phyloP scores from a whole-genome alignment of 768 basidiomycete genomes.

The Kwoniella mangroviensis region DNA sequence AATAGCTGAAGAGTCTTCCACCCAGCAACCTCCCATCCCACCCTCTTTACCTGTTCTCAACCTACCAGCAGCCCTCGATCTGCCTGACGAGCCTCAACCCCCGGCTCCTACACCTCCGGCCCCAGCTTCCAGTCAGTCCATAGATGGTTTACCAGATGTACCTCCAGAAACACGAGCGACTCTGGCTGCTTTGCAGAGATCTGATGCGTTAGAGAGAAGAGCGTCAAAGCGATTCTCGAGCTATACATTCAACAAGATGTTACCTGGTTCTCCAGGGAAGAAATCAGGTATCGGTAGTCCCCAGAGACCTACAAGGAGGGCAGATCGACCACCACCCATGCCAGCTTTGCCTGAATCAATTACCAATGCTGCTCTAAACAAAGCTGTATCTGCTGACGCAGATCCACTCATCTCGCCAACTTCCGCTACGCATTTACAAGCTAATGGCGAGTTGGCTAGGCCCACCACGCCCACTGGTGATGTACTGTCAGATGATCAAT shows the following conservation, averaged over 20 bases:
- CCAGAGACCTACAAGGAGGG: slow-evolving; percentile 45
- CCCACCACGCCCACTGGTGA: slow-evolving; percentile 10
- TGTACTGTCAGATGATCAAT: slow-evolving; percentile 12
- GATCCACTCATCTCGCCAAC: neutral
- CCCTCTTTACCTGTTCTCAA: slow-evolving; percentile 32
- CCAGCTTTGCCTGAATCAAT: slow-evolving; percentile 47
- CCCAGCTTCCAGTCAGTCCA: slow-evolving; percentile 8
- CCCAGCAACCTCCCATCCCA: neutral
- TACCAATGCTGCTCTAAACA: slow-evolving; percentile 7
- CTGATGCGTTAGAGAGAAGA: slow-evolving; percentile 81
- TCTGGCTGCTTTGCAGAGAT: slow-evolving; percentile 87
- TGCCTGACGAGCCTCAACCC: slow-evolving; percentile 1
- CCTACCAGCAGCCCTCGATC: slow-evolving; percentile 26
- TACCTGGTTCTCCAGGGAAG: slow-evolving; percentile 61
- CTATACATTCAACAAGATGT: slow-evolving; percentile 94
- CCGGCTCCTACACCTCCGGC: slow-evolving; percentile 1
- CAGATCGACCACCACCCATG: slow-evolving; percentile 45
- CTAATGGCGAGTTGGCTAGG: slow-evolving; percentile 8
- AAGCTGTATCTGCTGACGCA: neutral
- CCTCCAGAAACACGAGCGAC: slow-evolving; percentile 60
- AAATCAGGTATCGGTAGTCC: slow-evolving; percentile 36
- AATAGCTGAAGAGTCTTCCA: neutral
- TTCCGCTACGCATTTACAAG: slow-evolving; percentile 4
- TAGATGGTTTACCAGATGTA: slow-evolving; percentile 26
- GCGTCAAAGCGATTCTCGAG: slow-evolving; percentile 95